Evolutionary conservation across 225 moss, liverwort and hornwort species (phyloP), one percentile per base, ranked within the genome.

Genomic region (Antitrichia curtipendula): DNA sequence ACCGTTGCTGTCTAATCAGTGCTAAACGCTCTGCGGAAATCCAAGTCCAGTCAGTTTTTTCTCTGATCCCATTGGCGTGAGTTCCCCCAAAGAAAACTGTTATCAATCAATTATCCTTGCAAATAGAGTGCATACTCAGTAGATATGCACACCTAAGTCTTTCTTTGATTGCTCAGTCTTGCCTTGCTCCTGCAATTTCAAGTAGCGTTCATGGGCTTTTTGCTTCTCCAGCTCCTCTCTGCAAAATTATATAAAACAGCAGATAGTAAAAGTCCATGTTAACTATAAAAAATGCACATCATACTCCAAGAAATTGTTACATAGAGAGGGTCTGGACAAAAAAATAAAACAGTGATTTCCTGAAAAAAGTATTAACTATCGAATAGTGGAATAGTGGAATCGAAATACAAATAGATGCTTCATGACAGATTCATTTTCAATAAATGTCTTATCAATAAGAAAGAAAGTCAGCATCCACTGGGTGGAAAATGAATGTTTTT

Each of bases 91-190:
- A 65, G 16, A 32, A 24, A 29, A 29, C 49, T 19, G 22, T 11
- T 41, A 9, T 20, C 8, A 38, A 65, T 59, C 15, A 66, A 66
- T 24, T 47, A 53, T 65, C 34, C 36, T 75, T 25, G 47, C 47
- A 12, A 83, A 64, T 38, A 50, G 7, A 63, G 28, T 59, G 64
- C 18, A 16, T 22, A 15, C 40, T 28, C 80, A 54, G 14, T 7
- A 64, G 12, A 76, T 45, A 23, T 29, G n/a, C 96, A 84, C 71
- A 97, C 99, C 99, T 95, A 99, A 86, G 86, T 99, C 99, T 89
- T 99, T 99, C 91, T 96, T 96, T 22, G 99, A 97, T 92, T 99
- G 99, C 88, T 99, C 99, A 29, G 99, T 99, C 84, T 99, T 99
- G 80, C 99, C 99, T 92, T 99, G 99, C 91, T 99, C 99, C 92